A percentile compares a stretch with the other conserved stretches of the same genome.
phyloP scores from a whole-genome alignment of 805 yeast genomes.

The Lipomyces kockii region DNA sequence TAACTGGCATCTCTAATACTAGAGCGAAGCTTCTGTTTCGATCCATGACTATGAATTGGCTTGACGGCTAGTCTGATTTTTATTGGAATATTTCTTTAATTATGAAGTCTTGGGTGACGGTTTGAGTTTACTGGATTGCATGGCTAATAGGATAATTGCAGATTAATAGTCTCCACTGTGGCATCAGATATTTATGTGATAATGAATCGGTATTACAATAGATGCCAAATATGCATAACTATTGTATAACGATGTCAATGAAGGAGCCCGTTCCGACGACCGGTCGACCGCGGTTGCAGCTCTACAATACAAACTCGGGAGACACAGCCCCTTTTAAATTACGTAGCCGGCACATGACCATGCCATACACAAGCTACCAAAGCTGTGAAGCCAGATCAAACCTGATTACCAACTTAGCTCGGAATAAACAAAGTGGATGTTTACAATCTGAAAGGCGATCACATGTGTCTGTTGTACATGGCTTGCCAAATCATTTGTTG shows the following conservation, averaged over 20 bases:
- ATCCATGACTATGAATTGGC: constrained; percentile 34
- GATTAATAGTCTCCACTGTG: background rate
- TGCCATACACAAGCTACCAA: too few relatives aligned
- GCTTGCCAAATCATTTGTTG: too few relatives aligned
- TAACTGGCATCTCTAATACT: constrained; percentile 40
- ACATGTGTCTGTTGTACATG: too few relatives aligned
- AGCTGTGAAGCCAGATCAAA: too few relatives aligned
- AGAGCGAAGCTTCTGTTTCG: constrained; percentile 22
- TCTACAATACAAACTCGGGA: background rate
- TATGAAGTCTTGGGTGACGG: background rate
- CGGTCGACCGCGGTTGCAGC: background rate
- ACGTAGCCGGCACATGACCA: too few relatives aligned
- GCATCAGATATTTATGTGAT: background rate
- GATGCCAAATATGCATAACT: too few relatives aligned
- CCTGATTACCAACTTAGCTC: too few relatives aligned
- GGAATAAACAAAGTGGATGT: too few relatives aligned
- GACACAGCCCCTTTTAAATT: too few relatives aligned
- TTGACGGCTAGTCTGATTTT: constrained; percentile 25
- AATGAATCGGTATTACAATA: too few relatives aligned
- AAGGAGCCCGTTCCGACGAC: background rate
- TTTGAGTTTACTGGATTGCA: background rate
- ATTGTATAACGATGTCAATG: too few relatives aligned
- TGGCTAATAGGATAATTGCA: background rate
- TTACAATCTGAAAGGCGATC: too few relatives aligned
- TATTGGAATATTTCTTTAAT: background rate